A percentile compares a stretch with the other conserved stretches of the same genome.
phyloP scores from a whole-genome alignment of 2,329 filamentous ascomycete species.

The Ascochyta clinopodiicola region DNA sequence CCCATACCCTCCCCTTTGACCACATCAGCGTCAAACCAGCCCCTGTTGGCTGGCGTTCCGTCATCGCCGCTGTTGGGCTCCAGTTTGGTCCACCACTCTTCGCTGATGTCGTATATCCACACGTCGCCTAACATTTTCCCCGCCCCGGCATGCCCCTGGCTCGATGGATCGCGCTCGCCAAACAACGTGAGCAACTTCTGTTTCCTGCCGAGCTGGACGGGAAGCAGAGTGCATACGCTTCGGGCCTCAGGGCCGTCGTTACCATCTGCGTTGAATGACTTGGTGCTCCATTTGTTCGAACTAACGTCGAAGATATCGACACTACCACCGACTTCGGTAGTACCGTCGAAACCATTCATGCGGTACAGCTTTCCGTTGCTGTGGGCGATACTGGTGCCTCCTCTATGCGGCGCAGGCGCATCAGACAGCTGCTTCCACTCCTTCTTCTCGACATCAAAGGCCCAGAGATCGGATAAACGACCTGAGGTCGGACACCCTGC shows the following conservation, averaged over 20 bases:
- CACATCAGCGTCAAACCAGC: constrained; percentile 63
- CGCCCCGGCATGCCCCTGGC: constrained; percentile 61
- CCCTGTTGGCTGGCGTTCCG: constrained; percentile 51
- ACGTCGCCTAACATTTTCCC: constrained; percentile 63
- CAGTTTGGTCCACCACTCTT: constrained; percentile 45
- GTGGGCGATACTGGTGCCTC: constrained; percentile 71
- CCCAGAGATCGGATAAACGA: constrained; percentile 75
- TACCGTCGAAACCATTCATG: constrained; percentile 81
- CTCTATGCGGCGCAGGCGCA: constrained; percentile 71
- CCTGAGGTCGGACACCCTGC: constrained; percentile 73
- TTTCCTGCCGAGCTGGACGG: constrained; percentile 48
- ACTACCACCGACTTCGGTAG: constrained; percentile 71
- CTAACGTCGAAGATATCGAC: constrained; percentile 66
- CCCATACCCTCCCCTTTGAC: constrained; percentile 29
- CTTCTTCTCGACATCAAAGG: constrained; percentile 69
- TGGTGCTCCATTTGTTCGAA: constrained; percentile 51
- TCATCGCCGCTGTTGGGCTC: constrained; percentile 25
- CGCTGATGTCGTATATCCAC: constrained; percentile 54
- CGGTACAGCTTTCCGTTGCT: constrained; percentile 72
- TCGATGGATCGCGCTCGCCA: constrained; percentile 60
- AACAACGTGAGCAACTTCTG: constrained; percentile 58
- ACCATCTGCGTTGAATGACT: constrained; percentile 52
- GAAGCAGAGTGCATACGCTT: constrained; percentile 58
- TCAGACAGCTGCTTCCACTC: constrained; percentile 72
- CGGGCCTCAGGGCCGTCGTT: constrained; percentile 55